Conservation (phyloP, 768 basidiomycete species). For the Pholiota molesta region DNA sequence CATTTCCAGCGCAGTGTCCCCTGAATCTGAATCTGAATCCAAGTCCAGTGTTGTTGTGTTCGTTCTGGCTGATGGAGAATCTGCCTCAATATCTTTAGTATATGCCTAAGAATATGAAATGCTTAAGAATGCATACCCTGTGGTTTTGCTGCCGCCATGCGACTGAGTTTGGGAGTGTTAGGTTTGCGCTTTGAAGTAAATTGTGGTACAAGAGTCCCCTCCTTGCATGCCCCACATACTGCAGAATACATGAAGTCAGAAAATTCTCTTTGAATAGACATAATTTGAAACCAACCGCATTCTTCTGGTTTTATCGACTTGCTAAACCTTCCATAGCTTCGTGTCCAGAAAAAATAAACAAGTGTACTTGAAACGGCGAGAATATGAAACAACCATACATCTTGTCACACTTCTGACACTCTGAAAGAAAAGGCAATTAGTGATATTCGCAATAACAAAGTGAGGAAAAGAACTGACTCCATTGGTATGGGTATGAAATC, state of each 20-base stretch:
- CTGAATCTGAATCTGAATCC: slow-evolving; percentile 37
- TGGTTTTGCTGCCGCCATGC: slow-evolving; percentile 45
- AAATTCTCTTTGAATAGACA: not conserved
- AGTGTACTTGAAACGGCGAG: not conserved
- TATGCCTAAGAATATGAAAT: not conserved
- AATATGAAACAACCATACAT: slow-evolving; percentile 43
- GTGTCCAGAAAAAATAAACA: slow-evolving; percentile 4
- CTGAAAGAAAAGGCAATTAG: slow-evolving; percentile 34
- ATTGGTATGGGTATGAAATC: slow-evolving; percentile 71
- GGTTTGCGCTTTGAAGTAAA: slow-evolving; percentile 46
- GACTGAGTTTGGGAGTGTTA: slow-evolving; percentile 41
- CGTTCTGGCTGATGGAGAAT: slow-evolving; percentile 33
- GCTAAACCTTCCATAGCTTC: slow-evolving; percentile 73
- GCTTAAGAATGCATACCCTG: slow-evolving; percentile 39
- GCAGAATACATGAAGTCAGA: not conserved
- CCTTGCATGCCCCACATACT: slow-evolving; percentile 73
- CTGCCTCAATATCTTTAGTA: slow-evolving; percentile 21
- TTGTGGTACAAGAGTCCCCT: slow-evolving; percentile 58
- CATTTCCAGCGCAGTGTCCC: slow-evolving; percentile 14
- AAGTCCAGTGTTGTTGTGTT: not conserved
- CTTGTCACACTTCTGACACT: slow-evolving; percentile 65
- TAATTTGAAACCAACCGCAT: slow-evolving; percentile 45
- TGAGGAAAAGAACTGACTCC: slow-evolving; percentile 53
- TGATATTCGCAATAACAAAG: not conserved
- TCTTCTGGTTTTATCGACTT: slow-evolving; percentile 72